phyloP scores from a whole-genome alignment of 441 rosid species.

The Populus trichocarpa region DNA sequence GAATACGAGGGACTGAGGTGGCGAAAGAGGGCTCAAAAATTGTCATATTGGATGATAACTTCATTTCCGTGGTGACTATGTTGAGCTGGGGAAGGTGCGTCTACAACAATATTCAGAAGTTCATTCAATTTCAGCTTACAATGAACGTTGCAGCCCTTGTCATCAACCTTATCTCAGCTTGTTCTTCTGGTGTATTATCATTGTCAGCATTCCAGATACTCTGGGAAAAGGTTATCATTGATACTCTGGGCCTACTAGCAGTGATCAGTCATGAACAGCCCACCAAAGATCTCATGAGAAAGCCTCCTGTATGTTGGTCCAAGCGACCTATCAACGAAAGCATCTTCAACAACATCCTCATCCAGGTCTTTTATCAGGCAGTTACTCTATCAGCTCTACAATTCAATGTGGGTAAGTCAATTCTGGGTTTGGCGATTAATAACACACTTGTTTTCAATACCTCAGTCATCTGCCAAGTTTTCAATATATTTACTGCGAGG shows the following conservation, averaged over 20 bases:
- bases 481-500: constrained; percentile 50
- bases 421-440: constrained; percentile 30
- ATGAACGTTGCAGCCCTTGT: too few species aligned
- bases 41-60: too few species aligned
- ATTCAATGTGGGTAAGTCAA: constrained; percentile 28
- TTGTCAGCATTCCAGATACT: constrained; percentile 48
- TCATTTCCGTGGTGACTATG: too few species aligned
- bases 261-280: constrained; percentile 42
- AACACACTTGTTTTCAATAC: constrained; percentile 46
- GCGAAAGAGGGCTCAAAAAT: too few species aligned
- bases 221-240: constrained; percentile 62
- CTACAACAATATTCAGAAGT: too few species aligned
- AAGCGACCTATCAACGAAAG: constrained; percentile 36
- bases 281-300: constrained; percentile 39
- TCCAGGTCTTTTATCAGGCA: constrained; percentile 42
- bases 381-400: constrained; percentile 28
- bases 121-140: too few species aligned
- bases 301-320: constrained; percentile 33
- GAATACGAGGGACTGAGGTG: too few species aligned
- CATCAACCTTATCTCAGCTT: too few species aligned
- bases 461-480: constrained; percentile 46
- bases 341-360: constrained; percentile 45
- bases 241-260: constrained; percentile 48
- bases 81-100: too few species aligned
- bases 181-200: constrained; percentile 39